Evolutionary conservation across 129 eudicot species (phyloP).

Genomic region (Heracleum sosnowskyi): DNA sequence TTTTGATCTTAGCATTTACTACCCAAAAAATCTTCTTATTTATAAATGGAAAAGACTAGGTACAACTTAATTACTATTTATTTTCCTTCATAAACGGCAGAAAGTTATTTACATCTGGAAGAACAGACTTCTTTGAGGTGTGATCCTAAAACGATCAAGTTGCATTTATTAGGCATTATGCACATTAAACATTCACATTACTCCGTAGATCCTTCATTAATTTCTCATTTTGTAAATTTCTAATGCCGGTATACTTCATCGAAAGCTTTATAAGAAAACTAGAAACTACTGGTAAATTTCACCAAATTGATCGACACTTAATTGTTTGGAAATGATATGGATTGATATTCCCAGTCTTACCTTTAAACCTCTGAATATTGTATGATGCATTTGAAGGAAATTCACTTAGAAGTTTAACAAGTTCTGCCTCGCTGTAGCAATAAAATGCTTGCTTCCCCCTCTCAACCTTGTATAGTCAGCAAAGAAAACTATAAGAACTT

Average conservation of each 20-base stretch:
- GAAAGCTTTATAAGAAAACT: background rate
- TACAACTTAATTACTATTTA: background rate
- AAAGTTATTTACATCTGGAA: background rate
- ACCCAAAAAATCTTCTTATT: background rate
- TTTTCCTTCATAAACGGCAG: background rate
- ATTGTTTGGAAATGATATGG: background rate
- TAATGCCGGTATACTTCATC: background rate
- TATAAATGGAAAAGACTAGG: background rate
- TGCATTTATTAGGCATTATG: background rate
- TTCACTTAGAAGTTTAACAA: constrained; percentile 45
- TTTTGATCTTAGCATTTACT: background rate
- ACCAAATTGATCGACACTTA: background rate
- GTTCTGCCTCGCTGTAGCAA: constrained; percentile 78
- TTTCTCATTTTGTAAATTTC: background rate
- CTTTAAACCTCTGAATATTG: constrained; percentile 95
- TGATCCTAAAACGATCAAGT: background rate
- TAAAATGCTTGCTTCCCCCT: constrained; percentile 82
- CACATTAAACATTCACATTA: background rate
- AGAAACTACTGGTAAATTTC: background rate
- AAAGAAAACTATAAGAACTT: constrained; percentile 8
- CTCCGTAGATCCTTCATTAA: background rate
- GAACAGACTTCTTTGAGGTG: background rate
- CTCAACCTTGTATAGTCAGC: constrained; percentile 59
- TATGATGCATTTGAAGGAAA: constrained; percentile 88
- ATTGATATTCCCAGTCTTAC: constrained; percentile 22